Evolutionary conservation across 805 yeast species (phyloP).

Genomic region (Dipodascopsis uninucleata): DNA sequence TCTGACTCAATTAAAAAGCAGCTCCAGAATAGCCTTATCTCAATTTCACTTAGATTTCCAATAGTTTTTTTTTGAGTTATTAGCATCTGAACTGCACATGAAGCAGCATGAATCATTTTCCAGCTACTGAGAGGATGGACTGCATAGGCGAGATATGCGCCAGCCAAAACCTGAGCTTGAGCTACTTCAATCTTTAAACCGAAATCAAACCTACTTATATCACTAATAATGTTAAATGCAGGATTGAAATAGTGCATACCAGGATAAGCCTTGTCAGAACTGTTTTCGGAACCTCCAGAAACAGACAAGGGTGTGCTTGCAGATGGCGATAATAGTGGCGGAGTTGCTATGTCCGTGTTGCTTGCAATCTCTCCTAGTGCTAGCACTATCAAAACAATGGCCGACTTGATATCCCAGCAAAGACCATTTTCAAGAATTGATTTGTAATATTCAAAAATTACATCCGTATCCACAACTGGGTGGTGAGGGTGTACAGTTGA

Average conservation of each 20-base stretch:
- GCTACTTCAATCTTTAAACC: neutral
- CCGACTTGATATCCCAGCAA: constrained; percentile 1
- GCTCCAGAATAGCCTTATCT: constrained; percentile 8
- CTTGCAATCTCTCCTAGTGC: constrained; percentile 4
- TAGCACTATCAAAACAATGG: neutral
- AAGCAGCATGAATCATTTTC: constrained; percentile 10
- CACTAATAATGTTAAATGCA: constrained; percentile 4
- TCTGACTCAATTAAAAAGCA: constrained; percentile 14
- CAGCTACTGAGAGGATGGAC: constrained; percentile 7
- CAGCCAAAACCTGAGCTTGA: constrained; percentile 3
- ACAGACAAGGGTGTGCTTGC: neutral
- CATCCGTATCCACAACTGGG: constrained; percentile 2
- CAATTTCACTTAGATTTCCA: neutral
- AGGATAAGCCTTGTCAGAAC: neutral
- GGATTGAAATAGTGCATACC: constrained; percentile 2
- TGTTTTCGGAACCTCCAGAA: neutral
- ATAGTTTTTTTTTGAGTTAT: neutral
- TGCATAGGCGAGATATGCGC: constrained; percentile 8
- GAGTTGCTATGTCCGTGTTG: too few relatives aligned
- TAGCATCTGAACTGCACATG: constrained; percentile 4
- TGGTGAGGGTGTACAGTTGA: constrained; percentile 7
- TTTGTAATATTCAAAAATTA: neutral
- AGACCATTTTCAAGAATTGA: neutral
- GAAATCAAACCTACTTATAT: constrained; percentile 1
- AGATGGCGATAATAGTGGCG: too few relatives aligned